Percentiles rank a stretch among this genome's conserved stretches.
Conservation (phyloP, 2,329 filamentous ascomycete species). For the Diaporthe capsici region DNA sequence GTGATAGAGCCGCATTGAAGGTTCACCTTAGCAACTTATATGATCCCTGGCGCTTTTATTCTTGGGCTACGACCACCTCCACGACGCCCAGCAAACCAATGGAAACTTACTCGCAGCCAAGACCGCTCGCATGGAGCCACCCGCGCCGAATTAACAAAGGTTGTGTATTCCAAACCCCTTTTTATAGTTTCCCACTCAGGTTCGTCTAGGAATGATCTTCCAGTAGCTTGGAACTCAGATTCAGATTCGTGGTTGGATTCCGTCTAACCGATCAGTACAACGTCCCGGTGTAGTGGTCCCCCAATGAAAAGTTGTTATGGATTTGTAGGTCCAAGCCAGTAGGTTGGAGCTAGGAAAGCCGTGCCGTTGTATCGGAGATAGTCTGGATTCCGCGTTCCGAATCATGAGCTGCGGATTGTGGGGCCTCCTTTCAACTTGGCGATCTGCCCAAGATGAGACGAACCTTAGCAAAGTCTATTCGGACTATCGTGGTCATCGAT, state of each 20-base stretch:
- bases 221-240: background rate
- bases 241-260: background rate
- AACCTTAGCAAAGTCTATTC: slow-evolving; percentile 20
- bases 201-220: background rate
- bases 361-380: background rate
- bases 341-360: background rate
- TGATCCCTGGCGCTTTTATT: slow-evolving; percentile 20
- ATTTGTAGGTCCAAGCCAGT: background rate
- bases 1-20: slow-evolving; percentile 28
- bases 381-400: slow-evolving; percentile 16
- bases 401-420: slow-evolving; percentile 23
- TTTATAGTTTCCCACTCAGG: background rate
- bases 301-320: background rate
- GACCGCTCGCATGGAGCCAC: background rate
- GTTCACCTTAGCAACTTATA: slow-evolving; percentile 2
- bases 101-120: slow-evolving; percentile 23
- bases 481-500: background rate
- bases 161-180: slow-evolving; percentile 1
- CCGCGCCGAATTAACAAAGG: background rate
- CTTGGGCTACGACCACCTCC: background rate
- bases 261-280: background rate
- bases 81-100: background rate
- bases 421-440: slow-evolving; percentile 4
- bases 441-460: slow-evolving; percentile 11
- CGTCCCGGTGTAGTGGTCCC: background rate